These are phyloP conservation scores for Grigorovia yakushimaensis DNA, from an alignment of 805 yeast genomes.

Conservation along the genomic window DNA sequence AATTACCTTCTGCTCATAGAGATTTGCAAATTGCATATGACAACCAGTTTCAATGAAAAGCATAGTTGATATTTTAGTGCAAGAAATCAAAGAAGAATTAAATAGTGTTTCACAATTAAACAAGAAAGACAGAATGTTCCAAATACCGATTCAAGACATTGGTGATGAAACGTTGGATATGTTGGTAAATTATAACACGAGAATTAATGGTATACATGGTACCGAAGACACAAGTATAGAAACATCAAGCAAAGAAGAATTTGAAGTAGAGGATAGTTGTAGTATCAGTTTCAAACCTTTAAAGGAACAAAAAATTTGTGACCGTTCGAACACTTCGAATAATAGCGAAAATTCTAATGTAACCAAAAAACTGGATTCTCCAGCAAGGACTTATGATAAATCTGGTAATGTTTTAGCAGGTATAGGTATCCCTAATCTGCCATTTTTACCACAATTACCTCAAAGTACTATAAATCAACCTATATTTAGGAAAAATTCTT, in stretches of 20 bases:
- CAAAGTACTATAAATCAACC: not conserved
- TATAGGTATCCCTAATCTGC: conserved; percentile 1
- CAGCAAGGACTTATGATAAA: not conserved
- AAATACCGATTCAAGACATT: conserved; percentile 21
- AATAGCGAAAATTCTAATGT: too few species aligned
- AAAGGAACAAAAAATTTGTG: not conserved
- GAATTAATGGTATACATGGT: not conserved
- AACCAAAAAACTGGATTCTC: not conserved
- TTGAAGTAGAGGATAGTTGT: too few species aligned
- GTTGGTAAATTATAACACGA: conserved; percentile 22
- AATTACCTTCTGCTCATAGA: not conserved
- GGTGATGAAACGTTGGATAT: conserved; percentile 28
- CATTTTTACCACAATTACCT: not conserved
- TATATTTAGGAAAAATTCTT: conserved; percentile 1
- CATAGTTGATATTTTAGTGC: conserved; percentile 19
- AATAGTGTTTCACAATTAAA: not conserved
- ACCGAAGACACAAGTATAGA: not conserved
- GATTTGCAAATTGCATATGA: not conserved
- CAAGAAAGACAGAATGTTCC: conserved; percentile 4
- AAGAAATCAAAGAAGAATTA: conserved; percentile 15
- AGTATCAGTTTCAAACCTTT: not conserved
- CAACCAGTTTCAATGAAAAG: not conserved
- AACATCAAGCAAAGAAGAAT: conserved; percentile 9
- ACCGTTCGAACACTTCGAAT: too few species aligned
- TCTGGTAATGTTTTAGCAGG: not conserved